Conservation (phyloP, 345 rosid genomes). For the Anacardium occidentale region DNA sequence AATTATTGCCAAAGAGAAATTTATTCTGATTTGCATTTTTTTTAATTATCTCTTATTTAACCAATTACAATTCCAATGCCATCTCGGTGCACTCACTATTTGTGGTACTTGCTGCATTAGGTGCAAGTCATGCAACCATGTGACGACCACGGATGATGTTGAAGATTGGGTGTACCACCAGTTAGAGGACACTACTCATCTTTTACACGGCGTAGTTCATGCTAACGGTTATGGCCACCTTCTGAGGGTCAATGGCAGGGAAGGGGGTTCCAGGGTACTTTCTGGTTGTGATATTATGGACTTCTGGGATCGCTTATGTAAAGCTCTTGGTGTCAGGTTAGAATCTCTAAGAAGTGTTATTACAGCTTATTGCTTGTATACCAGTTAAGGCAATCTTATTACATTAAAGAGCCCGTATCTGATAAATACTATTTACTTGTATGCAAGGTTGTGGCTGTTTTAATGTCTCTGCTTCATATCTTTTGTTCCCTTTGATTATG, state of each 20-base stretch:
- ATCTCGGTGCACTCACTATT: not conserved
- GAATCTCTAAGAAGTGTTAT: constrained; percentile 1
- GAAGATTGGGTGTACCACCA: constrained; percentile 67
- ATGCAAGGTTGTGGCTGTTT: not conserved
- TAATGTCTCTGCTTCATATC: too few relatives aligned
- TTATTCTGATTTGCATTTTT: not conserved
- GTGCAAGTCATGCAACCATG: constrained; percentile 54
- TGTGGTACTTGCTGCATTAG: constrained; percentile 24
- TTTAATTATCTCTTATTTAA: not conserved
- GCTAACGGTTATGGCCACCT: constrained; percentile 73
- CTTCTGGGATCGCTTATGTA: constrained; percentile 74
- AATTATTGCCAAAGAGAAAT: not conserved
- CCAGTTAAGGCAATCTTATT: not conserved
- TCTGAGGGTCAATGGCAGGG: constrained; percentile 67
- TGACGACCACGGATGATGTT: constrained; percentile 42
- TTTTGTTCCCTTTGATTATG: not conserved
- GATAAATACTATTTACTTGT: not conserved
- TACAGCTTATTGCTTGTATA: not conserved
- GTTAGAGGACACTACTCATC: constrained; percentile 64
- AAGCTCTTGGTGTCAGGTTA: constrained; percentile 58
- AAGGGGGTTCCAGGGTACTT: constrained; percentile 68
- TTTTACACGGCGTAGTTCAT: constrained; percentile 65
- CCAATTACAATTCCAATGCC: not conserved
- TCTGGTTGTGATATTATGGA: constrained; percentile 64
- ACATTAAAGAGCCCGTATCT: not conserved